Evolutionary conservation across 805 yeast species (phyloP).

Genomic region (Saturnispora hagleri): DNA sequence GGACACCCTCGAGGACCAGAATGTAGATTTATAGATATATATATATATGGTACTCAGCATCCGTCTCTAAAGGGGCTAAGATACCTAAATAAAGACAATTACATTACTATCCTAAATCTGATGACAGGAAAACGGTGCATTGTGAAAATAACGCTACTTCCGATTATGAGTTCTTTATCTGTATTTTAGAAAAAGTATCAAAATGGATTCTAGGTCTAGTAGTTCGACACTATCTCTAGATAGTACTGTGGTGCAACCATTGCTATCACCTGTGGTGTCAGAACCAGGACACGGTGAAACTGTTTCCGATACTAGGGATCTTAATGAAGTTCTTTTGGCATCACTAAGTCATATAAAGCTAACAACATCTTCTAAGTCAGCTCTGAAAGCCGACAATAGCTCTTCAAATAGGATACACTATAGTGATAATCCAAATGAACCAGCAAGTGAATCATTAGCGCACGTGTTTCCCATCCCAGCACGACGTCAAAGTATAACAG

Average conservation of each 20-base stretch:
- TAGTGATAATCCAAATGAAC: not conserved
- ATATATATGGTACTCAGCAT: not conserved
- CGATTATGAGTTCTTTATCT: not conserved
- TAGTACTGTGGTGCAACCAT: not conserved
- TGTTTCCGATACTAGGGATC: not conserved
- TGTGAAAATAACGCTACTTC: not conserved
- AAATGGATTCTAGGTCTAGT: not conserved
- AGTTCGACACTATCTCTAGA: not conserved
- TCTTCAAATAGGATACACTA: not conserved
- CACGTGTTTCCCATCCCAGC: not conserved
- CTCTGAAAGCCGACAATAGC: not conserved
- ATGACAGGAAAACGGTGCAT: not conserved
- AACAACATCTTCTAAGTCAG: not conserved
- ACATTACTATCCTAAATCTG: not conserved
- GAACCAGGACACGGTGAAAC: not conserved
- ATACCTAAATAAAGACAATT: not conserved
- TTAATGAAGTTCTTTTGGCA: not conserved
- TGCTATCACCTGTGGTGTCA: conserved; percentile 1
- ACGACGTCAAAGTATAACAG: conserved; percentile 13
- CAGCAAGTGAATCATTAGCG: not conserved
- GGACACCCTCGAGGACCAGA: conserved; percentile 80
- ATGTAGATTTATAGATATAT: conserved; percentile 34
- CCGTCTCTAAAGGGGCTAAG: not conserved
- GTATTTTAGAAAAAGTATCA: not conserved
- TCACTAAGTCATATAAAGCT: not conserved